These are phyloP conservation scores for Podila epigama DNA, from an alignment of 192 early-diverging fungal species.

Conservation along the genomic window DNA sequence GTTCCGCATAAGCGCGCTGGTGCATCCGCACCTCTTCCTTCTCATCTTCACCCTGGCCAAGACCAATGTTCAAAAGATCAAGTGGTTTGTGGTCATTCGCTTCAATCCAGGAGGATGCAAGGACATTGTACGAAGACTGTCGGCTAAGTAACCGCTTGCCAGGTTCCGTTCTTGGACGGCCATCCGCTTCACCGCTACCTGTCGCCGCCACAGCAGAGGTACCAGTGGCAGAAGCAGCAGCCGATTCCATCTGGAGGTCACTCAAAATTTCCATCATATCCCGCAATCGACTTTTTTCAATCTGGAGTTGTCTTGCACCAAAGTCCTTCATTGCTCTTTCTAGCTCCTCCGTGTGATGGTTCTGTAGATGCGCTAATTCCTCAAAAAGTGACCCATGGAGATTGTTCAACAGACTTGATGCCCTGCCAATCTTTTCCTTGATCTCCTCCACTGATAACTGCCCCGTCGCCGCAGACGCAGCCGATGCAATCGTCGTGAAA, in stretches of 20 bases:
- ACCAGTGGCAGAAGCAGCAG: neutral
- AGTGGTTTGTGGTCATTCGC: neutral
- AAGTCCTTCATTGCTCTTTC: constrained; percentile 39
- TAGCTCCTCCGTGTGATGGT: constrained; percentile 47
- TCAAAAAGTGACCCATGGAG: constrained; percentile 57
- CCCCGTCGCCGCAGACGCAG: constrained; percentile 38
- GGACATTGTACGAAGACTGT: constrained; percentile 13
- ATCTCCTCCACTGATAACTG: constrained; percentile 33
- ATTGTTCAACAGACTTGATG: constrained; percentile 50
- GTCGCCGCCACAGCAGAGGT: neutral
- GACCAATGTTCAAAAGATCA: neutral
- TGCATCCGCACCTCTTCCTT: constrained; percentile 16
- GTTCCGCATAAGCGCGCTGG: constrained; percentile 8
- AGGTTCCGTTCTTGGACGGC: neutral
- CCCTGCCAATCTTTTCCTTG: constrained; percentile 47
- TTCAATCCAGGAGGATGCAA: constrained; percentile 1
- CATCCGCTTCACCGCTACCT: neutral
- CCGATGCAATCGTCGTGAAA: constrained; percentile 49
- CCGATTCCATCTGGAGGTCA: constrained; percentile 21
- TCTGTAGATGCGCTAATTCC: constrained; percentile 57
- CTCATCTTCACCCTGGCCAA: constrained; percentile 13
- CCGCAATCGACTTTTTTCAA: constrained; percentile 40
- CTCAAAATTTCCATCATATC: constrained; percentile 48
- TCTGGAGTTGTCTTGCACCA: constrained; percentile 34
- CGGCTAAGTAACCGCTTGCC: constrained; percentile 18